Conservation (phyloP, 495 filamentous ascomycete genomes). For the Aspergillus ellipticus region DNA sequence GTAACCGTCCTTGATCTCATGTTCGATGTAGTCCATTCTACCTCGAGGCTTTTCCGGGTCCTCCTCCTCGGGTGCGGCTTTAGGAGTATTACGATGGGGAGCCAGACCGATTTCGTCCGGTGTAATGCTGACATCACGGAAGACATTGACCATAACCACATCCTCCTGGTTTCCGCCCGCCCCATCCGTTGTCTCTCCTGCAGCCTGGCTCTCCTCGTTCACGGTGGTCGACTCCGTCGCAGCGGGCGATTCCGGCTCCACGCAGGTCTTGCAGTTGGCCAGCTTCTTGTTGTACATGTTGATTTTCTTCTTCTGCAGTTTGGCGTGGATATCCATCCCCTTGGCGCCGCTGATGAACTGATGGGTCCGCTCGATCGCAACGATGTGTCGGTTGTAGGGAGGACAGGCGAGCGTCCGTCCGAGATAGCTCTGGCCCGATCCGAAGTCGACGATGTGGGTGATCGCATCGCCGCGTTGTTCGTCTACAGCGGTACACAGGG, state of each 20-base stretch:
- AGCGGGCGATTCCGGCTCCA: conserved; percentile 22
- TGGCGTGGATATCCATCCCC: conserved; percentile 72
- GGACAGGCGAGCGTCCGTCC: conserved; percentile 79
- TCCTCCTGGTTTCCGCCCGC: conserved; percentile 21
- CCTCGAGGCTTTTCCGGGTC: conserved; percentile 26
- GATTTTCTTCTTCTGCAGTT: conserved; percentile 59
- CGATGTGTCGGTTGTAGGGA: conserved; percentile 80
- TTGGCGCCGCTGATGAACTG: conserved; percentile 83
- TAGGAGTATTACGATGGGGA: conserved; percentile 12
- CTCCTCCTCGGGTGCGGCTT: conserved; percentile 17
- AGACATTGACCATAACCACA: conserved; percentile 31
- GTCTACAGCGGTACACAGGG: conserved; percentile 50
- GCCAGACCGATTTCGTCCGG: conserved; percentile 27
- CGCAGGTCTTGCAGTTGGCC: conserved; percentile 46
- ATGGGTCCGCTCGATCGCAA: conserved; percentile 85
- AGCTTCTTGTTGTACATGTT: conserved; percentile 70
- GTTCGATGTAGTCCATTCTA: conserved; percentile 50
- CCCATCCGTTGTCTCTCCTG: conserved; percentile 23
- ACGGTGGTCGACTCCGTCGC: conserved; percentile 5
- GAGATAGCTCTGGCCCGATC: conserved; percentile 93
- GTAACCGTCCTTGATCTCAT: conserved; percentile 62
- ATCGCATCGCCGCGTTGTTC: conserved; percentile 52
- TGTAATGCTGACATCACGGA: conserved; percentile 37
- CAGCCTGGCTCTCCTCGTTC: conserved; percentile 20
- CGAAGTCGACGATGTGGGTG: conserved; percentile 91